A percentile compares a stretch with the other conserved stretches of the same genome.
Conservation (phyloP, 495 filamentous ascomycete species). For the Cladorrhinum samala region DNA sequence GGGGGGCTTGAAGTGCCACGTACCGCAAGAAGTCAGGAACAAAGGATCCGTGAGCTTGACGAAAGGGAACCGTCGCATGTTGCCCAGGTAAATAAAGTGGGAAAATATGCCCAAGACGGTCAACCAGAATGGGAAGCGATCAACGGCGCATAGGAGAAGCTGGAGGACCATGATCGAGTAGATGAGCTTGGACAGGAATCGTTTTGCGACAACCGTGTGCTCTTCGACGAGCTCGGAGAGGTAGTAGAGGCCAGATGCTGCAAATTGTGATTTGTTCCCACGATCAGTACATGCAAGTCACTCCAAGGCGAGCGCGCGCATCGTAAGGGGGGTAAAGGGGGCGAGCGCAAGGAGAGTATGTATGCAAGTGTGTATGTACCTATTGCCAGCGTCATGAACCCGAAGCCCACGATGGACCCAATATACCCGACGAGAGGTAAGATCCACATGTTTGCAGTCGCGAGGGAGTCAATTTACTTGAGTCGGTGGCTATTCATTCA, state of each 20-base stretch:
- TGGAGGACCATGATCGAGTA: slow-evolving; percentile 76
- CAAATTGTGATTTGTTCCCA: background rate
- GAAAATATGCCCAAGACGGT: slow-evolving; percentile 71
- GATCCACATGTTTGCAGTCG: slow-evolving; percentile 81
- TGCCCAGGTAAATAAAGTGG: slow-evolving; percentile 84
- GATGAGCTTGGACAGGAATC: slow-evolving; percentile 75
- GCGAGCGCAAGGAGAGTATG: background rate
- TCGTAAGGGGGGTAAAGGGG: no score
- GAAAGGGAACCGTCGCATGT: slow-evolving; percentile 78
- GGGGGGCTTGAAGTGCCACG: slow-evolving; percentile 12
- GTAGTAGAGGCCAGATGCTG: slow-evolving; percentile 95
- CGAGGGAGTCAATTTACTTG: no score
- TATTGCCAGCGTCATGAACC: slow-evolving; percentile 88
- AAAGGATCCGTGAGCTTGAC: slow-evolving; percentile 86
- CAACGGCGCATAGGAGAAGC: slow-evolving; percentile 66
- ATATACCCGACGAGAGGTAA: slow-evolving; percentile 83
- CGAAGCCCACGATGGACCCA: slow-evolving; percentile 81
- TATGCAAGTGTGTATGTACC: slow-evolving; percentile 47
- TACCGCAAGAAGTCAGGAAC: slow-evolving; percentile 78
- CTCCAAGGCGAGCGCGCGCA: no score
- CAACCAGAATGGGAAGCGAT: slow-evolving; percentile 73
- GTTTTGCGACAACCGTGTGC: slow-evolving; percentile 87
- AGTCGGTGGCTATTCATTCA: no score
- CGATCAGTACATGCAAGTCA: no score
- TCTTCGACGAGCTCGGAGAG: slow-evolving; percentile 97